A percentile compares a stretch with the other conserved stretches of the same genome.
These are phyloP conservation scores for Chlamydomonas applanata DNA, from an alignment of 139 green algal species.

Conservation along the genomic window DNA sequence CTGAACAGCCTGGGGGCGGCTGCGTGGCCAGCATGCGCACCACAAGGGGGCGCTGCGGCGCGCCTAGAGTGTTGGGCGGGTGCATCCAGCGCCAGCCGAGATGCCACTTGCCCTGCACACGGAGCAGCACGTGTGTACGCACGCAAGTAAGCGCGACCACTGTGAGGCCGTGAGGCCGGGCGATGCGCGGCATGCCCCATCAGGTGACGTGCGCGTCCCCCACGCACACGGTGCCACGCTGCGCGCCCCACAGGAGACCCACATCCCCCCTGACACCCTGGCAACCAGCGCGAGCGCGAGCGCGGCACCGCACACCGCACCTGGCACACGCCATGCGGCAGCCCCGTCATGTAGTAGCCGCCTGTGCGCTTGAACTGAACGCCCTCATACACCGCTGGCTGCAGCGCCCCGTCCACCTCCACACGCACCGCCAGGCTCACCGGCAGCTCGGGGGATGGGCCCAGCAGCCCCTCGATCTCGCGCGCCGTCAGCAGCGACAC, in stretches of 20 bases:
- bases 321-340: neutral
- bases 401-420: constrained; percentile 1
- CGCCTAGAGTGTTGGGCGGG: too few relatives aligned
- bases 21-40: neutral
- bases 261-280: too few relatives aligned
- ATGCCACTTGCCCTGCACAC: constrained; percentile 4
- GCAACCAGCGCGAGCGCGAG: too few relatives aligned
- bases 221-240: too few relatives aligned
- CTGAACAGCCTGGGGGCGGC: neutral
- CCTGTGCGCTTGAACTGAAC: neutral
- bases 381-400: neutral
- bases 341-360: neutral
- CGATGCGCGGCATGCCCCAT: too few relatives aligned
- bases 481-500: neutral
- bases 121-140: too few relatives aligned
- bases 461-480: neutral
- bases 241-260: too few relatives aligned
- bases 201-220: too few relatives aligned
- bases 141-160: too few relatives aligned
- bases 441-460: neutral
- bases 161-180: too few relatives aligned
- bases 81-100: neutral
- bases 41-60: neutral
- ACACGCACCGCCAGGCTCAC: neutral
- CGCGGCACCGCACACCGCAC: too few relatives aligned